phyloP scores from a whole-genome alignment of 495 filamentous ascomycete genomes.

The Astrothelium macrocarpum region DNA sequence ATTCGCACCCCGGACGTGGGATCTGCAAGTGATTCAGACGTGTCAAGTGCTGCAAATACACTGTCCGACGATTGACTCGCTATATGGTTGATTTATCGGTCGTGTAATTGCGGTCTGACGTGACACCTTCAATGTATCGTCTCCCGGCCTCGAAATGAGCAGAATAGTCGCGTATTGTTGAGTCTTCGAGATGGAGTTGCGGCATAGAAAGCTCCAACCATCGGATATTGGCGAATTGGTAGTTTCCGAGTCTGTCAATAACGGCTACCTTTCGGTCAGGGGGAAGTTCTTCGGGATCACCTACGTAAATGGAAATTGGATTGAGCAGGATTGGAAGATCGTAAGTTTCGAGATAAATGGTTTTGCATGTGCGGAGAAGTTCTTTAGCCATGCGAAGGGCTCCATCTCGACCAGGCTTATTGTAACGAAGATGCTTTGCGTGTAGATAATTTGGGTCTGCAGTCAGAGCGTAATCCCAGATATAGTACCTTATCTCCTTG shows the following conservation, averaged over 20 bases:
- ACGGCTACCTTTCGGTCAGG: neutral
- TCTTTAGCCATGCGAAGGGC: slow-evolving; percentile 11
- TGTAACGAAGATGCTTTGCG: neutral
- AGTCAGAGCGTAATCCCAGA: slow-evolving; percentile 28
- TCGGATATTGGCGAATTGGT: slow-evolving; percentile 19
- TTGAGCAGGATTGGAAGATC: slow-evolving; percentile 15
- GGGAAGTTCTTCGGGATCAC: neutral
- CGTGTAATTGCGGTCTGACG: neutral
- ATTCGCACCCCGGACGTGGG: neutral
- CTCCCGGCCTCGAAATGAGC: neutral
- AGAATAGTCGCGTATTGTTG: neutral
- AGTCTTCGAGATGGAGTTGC: slow-evolving; percentile 14
- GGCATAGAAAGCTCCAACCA: slow-evolving; percentile 16
- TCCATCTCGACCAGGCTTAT: neutral
- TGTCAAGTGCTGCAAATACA: neutral
- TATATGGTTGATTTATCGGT: slow-evolving; percentile 1
- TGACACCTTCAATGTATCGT: slow-evolving; percentile 8
- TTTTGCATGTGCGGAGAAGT: slow-evolving; percentile 15
- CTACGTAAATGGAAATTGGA: slow-evolving; percentile 11
- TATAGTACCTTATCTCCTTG: slow-evolving; percentile 25
- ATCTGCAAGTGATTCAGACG: neutral
- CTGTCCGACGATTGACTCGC: neutral
- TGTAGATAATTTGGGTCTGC: slow-evolving; percentile 14
- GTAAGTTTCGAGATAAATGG: slow-evolving; percentile 17
- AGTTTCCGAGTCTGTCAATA: slow-evolving; percentile 6